Base-by-base conservation (phyloP, 352 stramenopile species). In the Blastocystis sp. region DNA sequence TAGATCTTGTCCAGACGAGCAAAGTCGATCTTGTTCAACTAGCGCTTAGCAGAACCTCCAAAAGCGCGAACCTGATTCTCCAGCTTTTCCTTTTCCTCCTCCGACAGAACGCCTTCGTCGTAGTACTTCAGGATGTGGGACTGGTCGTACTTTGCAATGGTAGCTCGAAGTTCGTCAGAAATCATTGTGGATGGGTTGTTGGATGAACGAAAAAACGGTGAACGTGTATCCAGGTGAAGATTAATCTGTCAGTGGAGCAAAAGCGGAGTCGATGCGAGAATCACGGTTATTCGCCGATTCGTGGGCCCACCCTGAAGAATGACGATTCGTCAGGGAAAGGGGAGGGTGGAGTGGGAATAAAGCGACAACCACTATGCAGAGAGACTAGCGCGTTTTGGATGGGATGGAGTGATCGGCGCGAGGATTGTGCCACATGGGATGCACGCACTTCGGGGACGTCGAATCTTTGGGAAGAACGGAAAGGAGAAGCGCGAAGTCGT, bases 11-110 rank as follows among this genome's bases (percentile, higher is more conserved):
- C n/a, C 45, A 89, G 55, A 55, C 79, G 37, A 19, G 51, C 63
- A 51, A 89, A 89, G 41, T 89, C 79, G 50, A 89, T 89, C 26
- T 80, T 55, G 10, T 61, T 61, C 35, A 89, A 37, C 79, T 89
- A 89, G 29, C 21, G 55, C 16, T 3, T 63, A 13, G 16, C 62
- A 77, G 21, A 2, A 26, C 1, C 16, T 29, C 13, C 29, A 89
- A 2, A 33, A 78, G n/a, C n/a, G 19, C 1, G 19, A 33, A 89
- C 79, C 55, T 89, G 79, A 59, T 33, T 35, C 31, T 80, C 62
- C 16, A 89, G 66, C 3, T 61, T 16, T 13, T 41, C 3, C 29
- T 77, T 79, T 29, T 89, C 51, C 3, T 80, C 63, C 6, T 89
- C 79, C 1, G 79, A 45, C 19, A 89, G 41, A 16, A 59, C 12